Evolutionary conservation across 1,284 basidiomycete species (phyloP), one percentile per base, ranked within the genome.

Genomic region (Moniliella sp.): DNA sequence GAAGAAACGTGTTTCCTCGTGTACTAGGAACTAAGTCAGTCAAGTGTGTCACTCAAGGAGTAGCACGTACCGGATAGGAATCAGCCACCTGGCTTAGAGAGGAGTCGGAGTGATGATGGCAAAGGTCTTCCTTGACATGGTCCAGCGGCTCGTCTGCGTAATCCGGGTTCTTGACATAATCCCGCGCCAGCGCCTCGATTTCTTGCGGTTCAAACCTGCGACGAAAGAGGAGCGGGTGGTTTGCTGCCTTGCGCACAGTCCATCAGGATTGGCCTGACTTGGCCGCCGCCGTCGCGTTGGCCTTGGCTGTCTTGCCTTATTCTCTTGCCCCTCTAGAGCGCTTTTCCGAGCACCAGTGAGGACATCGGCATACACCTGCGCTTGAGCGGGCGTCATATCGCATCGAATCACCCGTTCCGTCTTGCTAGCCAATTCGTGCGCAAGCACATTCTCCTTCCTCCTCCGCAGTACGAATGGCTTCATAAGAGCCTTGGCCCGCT

Each of bases 401-500:
- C 91, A 97, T 72, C 79, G 81, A 51, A 88, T 79, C 40, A 93
- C 79, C 13, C 75, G 73, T 56, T 93, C 84, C 5, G 72, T 75
- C 66, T 97, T 97, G 42, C 75, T 74, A 1, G 86, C 84, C 12
- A 99, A 70, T 42, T 91, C 83, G 50, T 76, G 76, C n/a, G n/a
- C n/a, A 19, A 97, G 68, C 1, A 99, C 88, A 73, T 88, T 58
- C 4, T 39, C 36, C 64, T 99, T 99, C 44, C 86, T 73, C 30
- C 91, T 72, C 14, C 91, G 77, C 13, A 99, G 69, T 16, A 97
- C 86, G 58, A 99, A 99, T 0, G 91, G 91, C 11, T 81, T 86
- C 76, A 99, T 84, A 84, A 99, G 93, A 59, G 79, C 83, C 65
- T 94, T 91, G 4, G 91, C 91, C 34, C 88, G 67, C 30, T 82